Percentiles rank a stretch among this genome's conserved stretches.
Conservation (phyloP, 1,284 basidiomycete genomes). For the Fomitopsis betulina region DNA sequence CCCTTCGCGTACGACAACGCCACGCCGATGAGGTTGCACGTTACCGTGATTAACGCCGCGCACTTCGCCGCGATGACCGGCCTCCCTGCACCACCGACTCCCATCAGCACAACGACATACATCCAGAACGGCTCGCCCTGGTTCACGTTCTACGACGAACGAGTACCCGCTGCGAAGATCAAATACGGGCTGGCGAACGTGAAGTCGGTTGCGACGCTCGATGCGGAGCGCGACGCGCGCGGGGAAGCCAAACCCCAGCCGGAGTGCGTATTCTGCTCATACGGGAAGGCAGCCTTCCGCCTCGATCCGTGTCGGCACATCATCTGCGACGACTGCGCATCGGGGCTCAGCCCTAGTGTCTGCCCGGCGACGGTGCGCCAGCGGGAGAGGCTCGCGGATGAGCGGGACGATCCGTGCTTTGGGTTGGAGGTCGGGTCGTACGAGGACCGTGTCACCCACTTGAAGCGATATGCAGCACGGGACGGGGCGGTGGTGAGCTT, state of each 20-base stretch:
- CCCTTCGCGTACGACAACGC: background rate
- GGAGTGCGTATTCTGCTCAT: background rate
- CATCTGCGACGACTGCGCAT: background rate
- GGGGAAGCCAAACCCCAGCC: background rate
- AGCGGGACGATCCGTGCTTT: background rate
- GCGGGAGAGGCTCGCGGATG: background rate
- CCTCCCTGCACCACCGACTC: background rate
- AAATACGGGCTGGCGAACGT: background rate
- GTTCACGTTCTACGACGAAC: constrained; percentile 2
- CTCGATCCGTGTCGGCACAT: background rate
- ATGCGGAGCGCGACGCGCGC: background rate
- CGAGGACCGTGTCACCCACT: background rate
- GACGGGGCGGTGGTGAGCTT: background rate
- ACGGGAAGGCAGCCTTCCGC: background rate
- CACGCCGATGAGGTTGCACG: background rate
- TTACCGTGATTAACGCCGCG: constrained; percentile 1
- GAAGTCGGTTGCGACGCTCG: background rate
- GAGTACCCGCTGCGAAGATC: background rate
- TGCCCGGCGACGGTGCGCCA: background rate
- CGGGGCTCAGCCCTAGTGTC: background rate
- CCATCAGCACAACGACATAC: background rate
- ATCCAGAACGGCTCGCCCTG: background rate
- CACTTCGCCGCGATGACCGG: background rate
- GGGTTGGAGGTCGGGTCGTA: background rate
- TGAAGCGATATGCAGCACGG: background rate